Evolutionary conservation across 2,329 filamentous ascomycete species (phyloP).

Genomic region (Colletotrichum sp.): DNA sequence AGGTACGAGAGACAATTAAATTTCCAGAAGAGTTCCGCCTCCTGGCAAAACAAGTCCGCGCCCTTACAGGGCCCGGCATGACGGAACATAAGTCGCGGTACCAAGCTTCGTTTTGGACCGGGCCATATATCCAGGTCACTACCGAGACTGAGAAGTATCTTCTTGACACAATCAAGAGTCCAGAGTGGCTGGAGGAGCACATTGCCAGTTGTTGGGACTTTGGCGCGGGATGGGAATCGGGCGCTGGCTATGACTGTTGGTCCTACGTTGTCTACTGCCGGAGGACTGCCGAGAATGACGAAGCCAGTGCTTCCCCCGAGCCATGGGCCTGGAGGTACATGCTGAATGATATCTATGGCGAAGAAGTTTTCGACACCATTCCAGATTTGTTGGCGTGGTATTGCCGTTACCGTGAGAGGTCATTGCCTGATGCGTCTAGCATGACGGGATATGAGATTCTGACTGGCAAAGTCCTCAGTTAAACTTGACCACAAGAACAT

Average conservation of each 20-base stretch:
- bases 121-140: not conserved
- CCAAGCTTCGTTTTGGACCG: not conserved
- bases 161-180: not conserved
- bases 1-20: not conserved
- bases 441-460: not conserved
- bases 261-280: not conserved
- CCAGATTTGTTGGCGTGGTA: not conserved
- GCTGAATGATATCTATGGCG: not conserved
- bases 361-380: not conserved
- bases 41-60: not conserved
- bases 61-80: not conserved
- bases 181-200: not conserved
- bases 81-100: not conserved
- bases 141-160: not conserved
- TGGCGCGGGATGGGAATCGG: not conserved
- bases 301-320: not conserved
- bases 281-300: not conserved
- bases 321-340: not conserved
- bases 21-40: not conserved
- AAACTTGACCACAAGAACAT: not conserved
- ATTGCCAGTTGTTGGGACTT: not conserved
- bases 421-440: not conserved
- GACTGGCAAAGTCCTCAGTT: not conserved
- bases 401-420: not conserved
- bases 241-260: not conserved